Percentiles rank a stretch among this genome's conserved stretches.
phyloP scores from a whole-genome alignment of 2,329 filamentous ascomycete species.

The Amphichorda felina region DNA sequence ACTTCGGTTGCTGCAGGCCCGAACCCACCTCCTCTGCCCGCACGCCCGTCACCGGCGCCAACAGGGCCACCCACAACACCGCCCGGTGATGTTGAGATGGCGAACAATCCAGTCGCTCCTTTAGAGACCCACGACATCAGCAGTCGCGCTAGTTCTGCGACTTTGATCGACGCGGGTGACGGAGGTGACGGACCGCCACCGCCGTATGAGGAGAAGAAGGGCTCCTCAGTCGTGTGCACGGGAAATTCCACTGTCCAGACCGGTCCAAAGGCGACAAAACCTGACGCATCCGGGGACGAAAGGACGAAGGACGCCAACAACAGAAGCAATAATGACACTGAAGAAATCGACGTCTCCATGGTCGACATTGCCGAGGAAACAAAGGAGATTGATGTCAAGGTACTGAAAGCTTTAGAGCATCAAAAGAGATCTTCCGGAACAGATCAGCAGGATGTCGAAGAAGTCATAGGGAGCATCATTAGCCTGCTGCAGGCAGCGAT shows the following conservation, averaged over 20 bases:
- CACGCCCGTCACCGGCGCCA: slow-evolving; percentile 29
- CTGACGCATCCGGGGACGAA: slow-evolving; percentile 5
- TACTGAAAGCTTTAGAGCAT: slow-evolving; percentile 31
- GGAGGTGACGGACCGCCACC: background rate
- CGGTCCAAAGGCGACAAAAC: no score
- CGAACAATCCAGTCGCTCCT: slow-evolving; percentile 12
- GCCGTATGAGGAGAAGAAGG: background rate
- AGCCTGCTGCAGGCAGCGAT: slow-evolving; percentile 88
- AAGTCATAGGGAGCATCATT: slow-evolving; percentile 87
- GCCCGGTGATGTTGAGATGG: slow-evolving; percentile 1
- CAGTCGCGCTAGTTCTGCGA: slow-evolving; percentile 39
- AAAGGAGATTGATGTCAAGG: slow-evolving; percentile 29
- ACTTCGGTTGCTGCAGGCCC: slow-evolving; percentile 8
- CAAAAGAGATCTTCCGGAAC: slow-evolving; percentile 36
- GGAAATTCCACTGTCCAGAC: background rate
- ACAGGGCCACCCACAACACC: slow-evolving; percentile 9
- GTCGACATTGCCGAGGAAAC: background rate
- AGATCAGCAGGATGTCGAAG: slow-evolving; percentile 87
- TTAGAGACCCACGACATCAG: slow-evolving; percentile 15
- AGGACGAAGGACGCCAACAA: background rate
- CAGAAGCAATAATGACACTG: no score
- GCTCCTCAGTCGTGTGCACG: background rate
- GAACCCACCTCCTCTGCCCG: slow-evolving; percentile 36
- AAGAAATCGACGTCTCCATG: slow-evolving; percentile 18
- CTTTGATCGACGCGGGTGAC: slow-evolving; percentile 24